A percentile compares a stretch with the other conserved stretches of the same genome.
These are phyloP conservation scores for Strobilomyces confusus DNA, from an alignment of 768 basidiomycete genomes.

Conservation along the genomic window DNA sequence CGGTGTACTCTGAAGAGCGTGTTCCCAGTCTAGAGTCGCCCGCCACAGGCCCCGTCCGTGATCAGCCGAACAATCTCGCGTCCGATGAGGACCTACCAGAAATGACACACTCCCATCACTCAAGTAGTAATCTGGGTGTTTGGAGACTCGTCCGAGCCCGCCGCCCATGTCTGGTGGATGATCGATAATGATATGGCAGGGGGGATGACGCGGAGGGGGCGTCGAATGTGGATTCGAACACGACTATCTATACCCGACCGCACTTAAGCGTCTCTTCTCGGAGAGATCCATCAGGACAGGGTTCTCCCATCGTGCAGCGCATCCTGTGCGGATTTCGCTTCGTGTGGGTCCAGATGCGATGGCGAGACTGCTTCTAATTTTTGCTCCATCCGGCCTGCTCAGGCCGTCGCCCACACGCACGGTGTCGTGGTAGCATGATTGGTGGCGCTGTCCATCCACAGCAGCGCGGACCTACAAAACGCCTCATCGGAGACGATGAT, in stretches of 20 bases:
- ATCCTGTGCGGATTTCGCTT: conserved; percentile 13
- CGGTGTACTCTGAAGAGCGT: conserved; percentile 50
- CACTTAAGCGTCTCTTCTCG: conserved; percentile 16
- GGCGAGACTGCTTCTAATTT: not conserved
- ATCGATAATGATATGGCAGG: not conserved
- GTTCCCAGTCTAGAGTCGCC: conserved; percentile 43
- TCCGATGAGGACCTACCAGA: conserved; percentile 10
- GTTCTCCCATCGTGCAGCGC: not conserved
- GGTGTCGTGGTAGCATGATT: not conserved
- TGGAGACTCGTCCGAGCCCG: conserved; percentile 3
- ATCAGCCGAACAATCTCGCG: conserved; percentile 5
- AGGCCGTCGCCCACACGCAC: not conserved
- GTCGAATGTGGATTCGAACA: not conserved
- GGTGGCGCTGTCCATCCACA: conserved; percentile 11
- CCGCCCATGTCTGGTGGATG: conserved; percentile 10
- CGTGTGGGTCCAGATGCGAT: not conserved
- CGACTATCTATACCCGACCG: conserved; percentile 18
- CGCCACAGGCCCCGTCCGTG: not conserved
- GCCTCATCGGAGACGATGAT: conserved; percentile 7
- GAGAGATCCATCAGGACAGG: conserved; percentile 15
- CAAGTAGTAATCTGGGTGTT: conserved; percentile 9
- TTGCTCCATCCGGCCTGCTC: not conserved
- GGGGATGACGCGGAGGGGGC: not conserved
- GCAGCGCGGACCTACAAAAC: conserved; percentile 20
- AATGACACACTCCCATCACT: conserved; percentile 14